Evolutionary conservation across 2,329 filamentous ascomycete genomes (phyloP).

Genomic region (Fusarium guadeloupense): DNA sequence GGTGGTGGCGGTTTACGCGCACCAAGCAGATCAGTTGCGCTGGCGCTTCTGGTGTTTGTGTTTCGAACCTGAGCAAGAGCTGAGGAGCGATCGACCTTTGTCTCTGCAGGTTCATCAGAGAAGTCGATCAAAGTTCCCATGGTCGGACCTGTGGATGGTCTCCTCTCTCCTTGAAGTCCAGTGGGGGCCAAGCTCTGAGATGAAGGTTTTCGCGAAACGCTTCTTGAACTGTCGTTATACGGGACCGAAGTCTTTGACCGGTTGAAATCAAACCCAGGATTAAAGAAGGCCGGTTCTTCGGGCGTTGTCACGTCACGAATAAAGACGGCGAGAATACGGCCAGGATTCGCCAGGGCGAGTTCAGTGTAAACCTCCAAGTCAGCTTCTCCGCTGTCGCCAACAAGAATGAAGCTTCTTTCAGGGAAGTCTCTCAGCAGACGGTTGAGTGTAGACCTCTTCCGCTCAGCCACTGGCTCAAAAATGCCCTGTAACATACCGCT

Average conservation of each 20-base stretch:
- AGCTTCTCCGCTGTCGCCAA: conserved; percentile 95
- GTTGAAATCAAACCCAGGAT: conserved; percentile 58
- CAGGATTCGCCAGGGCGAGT: conserved; percentile 83
- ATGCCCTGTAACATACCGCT: conserved; percentile 97
- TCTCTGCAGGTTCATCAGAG: conserved; percentile 60
- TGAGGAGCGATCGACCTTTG: conserved; percentile 48
- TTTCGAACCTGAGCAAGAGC: conserved; percentile 45
- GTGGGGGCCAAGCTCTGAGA: conserved; percentile 43
- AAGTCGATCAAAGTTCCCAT: conserved; percentile 71
- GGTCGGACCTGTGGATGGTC: conserved; percentile 48
- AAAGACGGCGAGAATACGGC: conserved; percentile 85
- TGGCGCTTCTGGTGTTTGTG: conserved; percentile 34
- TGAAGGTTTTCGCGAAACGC: conserved; percentile 23
- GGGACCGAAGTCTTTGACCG: conserved; percentile 42
- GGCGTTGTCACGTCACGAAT: conserved; percentile 94
- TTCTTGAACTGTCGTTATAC: conserved; percentile 40
- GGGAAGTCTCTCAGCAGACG: conserved; percentile 91
- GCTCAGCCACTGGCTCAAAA: conserved; percentile 94
- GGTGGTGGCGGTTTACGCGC: conserved; percentile 58
- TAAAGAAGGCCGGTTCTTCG: conserved; percentile 77
- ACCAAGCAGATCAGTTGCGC: conserved; percentile 44
- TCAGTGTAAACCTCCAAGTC: conserved; percentile 98
- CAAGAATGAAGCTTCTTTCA: conserved; percentile 84
- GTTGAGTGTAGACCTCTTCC: conserved; percentile 89
- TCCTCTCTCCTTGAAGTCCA: conserved; percentile 28